These are phyloP conservation scores for Catunica adiposa DNA, from an alignment of 2,329 filamentous ascomycete genomes.

Conservation along the genomic window DNA sequence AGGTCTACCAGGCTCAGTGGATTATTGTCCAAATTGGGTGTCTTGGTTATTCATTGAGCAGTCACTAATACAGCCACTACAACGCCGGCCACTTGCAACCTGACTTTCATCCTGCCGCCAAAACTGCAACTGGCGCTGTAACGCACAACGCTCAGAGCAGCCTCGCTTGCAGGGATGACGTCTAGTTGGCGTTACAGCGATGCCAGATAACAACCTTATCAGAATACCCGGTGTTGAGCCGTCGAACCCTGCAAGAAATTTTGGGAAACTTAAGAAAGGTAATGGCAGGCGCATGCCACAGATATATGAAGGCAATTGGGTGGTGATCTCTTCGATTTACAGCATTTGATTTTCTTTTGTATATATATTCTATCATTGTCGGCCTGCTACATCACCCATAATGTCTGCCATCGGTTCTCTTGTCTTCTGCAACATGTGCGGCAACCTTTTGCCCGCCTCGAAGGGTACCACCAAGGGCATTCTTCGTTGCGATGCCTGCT, in stretches of 20 bases:
- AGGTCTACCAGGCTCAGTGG: no score
- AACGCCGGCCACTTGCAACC: background rate
- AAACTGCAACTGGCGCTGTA: background rate
- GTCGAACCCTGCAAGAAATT: conserved; percentile 3
- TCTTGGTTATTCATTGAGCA: background rate
- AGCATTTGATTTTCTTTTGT: background rate
- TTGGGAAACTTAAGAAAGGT: background rate
- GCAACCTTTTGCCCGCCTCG: conserved; percentile 71
- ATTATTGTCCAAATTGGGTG: no score
- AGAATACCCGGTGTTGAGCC: conserved; percentile 4
- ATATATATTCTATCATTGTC: background rate
- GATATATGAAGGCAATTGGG: background rate
- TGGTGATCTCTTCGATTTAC: background rate
- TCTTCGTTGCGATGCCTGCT: conserved; percentile 72
- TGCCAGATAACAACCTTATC: conserved; percentile 12
- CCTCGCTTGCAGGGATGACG: conserved; percentile 14
- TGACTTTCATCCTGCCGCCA: background rate
- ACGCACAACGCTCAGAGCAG: conserved; percentile 1
- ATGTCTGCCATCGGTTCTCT: conserved; percentile 87
- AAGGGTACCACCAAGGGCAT: conserved; percentile 60
- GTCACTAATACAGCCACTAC: background rate
- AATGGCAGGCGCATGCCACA: conserved; percentile 1
- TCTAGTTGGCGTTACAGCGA: background rate
- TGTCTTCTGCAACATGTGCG: conserved; percentile 85
- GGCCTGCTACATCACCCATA: conserved; percentile 15